Conservation (phyloP, 306 rosid genomes). For the Cucumis melo region DNA sequence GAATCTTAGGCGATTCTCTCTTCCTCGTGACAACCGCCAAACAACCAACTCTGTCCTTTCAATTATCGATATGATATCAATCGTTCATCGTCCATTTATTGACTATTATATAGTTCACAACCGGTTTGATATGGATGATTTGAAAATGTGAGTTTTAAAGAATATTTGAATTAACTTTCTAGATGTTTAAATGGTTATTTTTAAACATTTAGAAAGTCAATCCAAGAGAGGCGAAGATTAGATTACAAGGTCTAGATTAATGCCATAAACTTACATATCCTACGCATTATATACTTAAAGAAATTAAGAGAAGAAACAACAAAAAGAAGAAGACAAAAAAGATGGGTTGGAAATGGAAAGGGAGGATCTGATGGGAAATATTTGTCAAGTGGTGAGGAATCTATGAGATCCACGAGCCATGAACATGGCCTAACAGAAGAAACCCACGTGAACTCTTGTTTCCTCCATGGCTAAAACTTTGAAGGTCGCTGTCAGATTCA, state of each 20-base stretch:
- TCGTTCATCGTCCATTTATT: too few species aligned
- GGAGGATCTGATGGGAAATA: slow-evolving; percentile 20
- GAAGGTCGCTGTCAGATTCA: not conserved
- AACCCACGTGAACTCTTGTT: slow-evolving; percentile 15
- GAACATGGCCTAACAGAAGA: slow-evolving; percentile 26
- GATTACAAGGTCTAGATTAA: not conserved
- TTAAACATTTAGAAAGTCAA: too few species aligned
- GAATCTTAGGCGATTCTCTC: too few species aligned
- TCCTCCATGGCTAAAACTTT: not conserved
- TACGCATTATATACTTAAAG: not conserved
- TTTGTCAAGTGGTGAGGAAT: slow-evolving; percentile 25
- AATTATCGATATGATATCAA: too few species aligned
- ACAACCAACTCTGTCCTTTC: too few species aligned
- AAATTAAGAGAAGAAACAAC: too few species aligned
- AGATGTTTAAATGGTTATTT: too few species aligned
- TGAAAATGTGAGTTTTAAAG: not conserved
- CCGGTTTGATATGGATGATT: not conserved
- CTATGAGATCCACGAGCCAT: not conserved
- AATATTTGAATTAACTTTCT: too few species aligned
- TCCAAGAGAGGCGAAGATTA: too few species aligned
- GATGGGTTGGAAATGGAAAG: slow-evolving; percentile 4
- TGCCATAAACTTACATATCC: not conserved
- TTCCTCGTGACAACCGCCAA: too few species aligned
- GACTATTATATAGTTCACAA: not conserved
- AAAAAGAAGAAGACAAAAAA: not conserved